A percentile compares a stretch with the other conserved stretches of the same genome.
phyloP scores from a whole-genome alignment of 1,284 basidiomycete genomes.

The Gomphus sp. region DNA sequence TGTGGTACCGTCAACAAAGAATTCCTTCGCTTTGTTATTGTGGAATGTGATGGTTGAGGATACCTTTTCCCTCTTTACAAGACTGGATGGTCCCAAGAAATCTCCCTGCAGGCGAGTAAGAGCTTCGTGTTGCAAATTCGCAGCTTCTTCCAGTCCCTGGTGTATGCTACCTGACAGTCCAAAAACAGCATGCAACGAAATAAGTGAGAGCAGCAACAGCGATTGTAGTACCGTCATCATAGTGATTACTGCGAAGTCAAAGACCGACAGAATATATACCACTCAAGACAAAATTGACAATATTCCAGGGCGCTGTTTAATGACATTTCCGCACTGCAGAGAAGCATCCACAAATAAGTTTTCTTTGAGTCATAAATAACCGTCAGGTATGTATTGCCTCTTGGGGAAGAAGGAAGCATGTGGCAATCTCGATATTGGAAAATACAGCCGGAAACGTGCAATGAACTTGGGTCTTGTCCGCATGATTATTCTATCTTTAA shows the following conservation, averaged over 20 bases:
- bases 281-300: not conserved
- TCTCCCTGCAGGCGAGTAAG: conserved; percentile 29
- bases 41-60: conserved; percentile 20
- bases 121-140: conserved; percentile 41
- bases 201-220: not conserved
- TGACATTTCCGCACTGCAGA: too few species aligned
- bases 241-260: not conserved
- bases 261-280: not conserved
- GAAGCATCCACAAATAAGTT: too few species aligned
- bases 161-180: not conserved
- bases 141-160: conserved; percentile 29
- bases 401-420: too few species aligned
- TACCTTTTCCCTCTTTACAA: conserved; percentile 14
- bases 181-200: not conserved
- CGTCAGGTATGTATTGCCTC: too few species aligned
- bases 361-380: too few species aligned
- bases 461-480: not conserved
- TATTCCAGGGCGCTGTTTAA: too few species aligned
- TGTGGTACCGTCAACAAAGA: conserved; percentile 24
- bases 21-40: conserved; percentile 24
- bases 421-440: not conserved
- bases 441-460: not conserved
- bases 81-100: conserved; percentile 28
- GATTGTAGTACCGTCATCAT: not conserved
- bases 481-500: not conserved